Conservation (phyloP, 2,329 filamentous ascomycete species). For the Teratosphaeria viscida region DNA sequence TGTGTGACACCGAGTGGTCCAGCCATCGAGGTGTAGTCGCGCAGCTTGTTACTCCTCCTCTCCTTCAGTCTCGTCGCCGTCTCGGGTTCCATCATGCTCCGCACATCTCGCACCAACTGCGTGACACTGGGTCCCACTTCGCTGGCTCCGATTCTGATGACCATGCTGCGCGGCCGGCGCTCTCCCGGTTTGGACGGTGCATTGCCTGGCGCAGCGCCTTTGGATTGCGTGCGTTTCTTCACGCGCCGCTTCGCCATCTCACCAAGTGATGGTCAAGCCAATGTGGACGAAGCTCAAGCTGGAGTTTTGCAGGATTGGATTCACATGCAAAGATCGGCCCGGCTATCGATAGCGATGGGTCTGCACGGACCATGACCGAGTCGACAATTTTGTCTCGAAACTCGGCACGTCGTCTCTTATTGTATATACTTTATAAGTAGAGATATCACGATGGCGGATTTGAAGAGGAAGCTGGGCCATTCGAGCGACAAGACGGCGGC, state of each 20-base stretch:
- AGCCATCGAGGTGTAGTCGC: conserved; percentile 92
- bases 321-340: background rate
- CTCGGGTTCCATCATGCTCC: conserved; percentile 89
- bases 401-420: background rate
- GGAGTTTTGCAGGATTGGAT: background rate
- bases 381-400: background rate
- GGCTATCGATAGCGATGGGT: background rate
- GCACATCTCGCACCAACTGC: conserved; percentile 83
- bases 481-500: background rate
- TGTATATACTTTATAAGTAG: background rate
- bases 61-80: conserved; percentile 86
- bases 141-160: conserved; percentile 89
- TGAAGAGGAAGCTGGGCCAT: background rate
- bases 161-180: conserved; percentile 86
- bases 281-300: background rate
- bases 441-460: background rate
- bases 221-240: conserved; percentile 82
- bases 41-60: conserved; percentile 73
- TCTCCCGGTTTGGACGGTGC: conserved; percentile 47
- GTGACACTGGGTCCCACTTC: conserved; percentile 86
- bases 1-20: conserved; percentile 89
- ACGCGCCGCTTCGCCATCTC: conserved; percentile 68
- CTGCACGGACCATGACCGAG: background rate
- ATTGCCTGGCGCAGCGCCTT: conserved; percentile 47
- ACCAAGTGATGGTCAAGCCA: background rate